Base-by-base conservation (phyloP, 1,139 yeast species). In the Meyerozyma elateridarum region DNA sequence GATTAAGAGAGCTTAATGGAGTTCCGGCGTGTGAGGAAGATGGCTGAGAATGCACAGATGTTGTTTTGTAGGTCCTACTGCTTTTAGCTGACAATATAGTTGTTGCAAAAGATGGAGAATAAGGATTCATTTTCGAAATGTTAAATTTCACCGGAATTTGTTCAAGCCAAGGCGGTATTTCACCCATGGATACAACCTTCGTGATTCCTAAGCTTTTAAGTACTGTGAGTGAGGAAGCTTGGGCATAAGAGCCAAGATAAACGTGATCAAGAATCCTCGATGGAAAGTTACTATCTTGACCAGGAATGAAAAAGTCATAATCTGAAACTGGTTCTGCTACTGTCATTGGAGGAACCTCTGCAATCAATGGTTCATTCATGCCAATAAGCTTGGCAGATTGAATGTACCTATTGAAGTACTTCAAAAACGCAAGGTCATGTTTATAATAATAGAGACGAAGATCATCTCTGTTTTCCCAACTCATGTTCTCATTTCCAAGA, bases 251-350 rank as follows among this genome's bases (percentile, higher is more conserved):
- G 1, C 72, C 72, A 31, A 65, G 47, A 31, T 52, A 61, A 13
- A 63, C 43, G 29, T 51, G 51, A 9, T 54, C 51, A 24, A 51
- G 42, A 8, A 64, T 52, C 32, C 49, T 52, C 21, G 65, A 54
- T 1, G 71, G 71, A 36, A 64, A 58, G 37, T 65, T 65, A 39
- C 61, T 59, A 36, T 64, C 70, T 28, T 44, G 42, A 8, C 42
- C 48, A 13, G 44, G 40, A 25, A 54, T 42, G 37, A 64, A 65
- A 71, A 71, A 65, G 38, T 64, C 70, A 29, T 45, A 42, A 9
- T 6, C 11, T 15, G 14, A 3, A 8, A n/a, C 9, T n/a, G 20
- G 20, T 4, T n/a, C 27, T 8, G 18, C 12, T 5, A 13, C 8
- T 13, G 36, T 31, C 11, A 31, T 25, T 13, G 19, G 27, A 13